These are phyloP conservation scores for Pseudonitzschia delicatissima DNA, from an alignment of 108 stramenopile genomes.

Conservation along the genomic window DNA sequence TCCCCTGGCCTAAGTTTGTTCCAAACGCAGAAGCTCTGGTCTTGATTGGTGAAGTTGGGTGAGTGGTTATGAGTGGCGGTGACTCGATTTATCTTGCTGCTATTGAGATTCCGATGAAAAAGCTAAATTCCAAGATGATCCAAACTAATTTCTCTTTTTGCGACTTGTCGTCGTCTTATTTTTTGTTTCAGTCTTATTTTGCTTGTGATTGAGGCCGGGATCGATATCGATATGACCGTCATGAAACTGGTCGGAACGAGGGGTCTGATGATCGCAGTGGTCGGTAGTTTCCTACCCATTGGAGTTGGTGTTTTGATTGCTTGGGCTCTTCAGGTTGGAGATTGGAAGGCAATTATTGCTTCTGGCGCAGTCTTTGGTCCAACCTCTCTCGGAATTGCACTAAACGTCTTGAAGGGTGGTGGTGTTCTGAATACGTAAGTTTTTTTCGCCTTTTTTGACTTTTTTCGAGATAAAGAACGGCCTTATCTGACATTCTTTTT, in stretches of 20 bases:
- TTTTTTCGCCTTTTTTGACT: neutral
- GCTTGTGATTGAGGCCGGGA: slow-evolving; percentile 77
- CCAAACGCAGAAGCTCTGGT: slow-evolving; percentile 70
- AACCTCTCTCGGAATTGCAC: slow-evolving; percentile 75
- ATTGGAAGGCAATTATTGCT: slow-evolving; percentile 56
- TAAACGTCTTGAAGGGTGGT: slow-evolving; percentile 66
- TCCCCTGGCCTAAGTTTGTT: slow-evolving; percentile 47
- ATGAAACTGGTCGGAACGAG: slow-evolving; percentile 73
- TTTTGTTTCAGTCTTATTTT: slow-evolving; percentile 44
- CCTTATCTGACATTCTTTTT: neutral
- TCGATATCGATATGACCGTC: slow-evolving; percentile 76
- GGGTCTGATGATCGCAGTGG: slow-evolving; percentile 69
- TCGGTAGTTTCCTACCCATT: slow-evolving; percentile 79
- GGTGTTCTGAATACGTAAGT: slow-evolving; percentile 69
- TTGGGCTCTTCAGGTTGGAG: slow-evolving; percentile 31
- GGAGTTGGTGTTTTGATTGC: slow-evolving; percentile 63
- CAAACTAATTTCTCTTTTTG: neutral
- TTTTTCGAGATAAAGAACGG: neutral
- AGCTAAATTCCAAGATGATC: neutral
- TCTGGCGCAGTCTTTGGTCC: slow-evolving; percentile 78
- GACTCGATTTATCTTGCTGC: neutral
- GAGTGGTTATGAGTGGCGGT: neutral
- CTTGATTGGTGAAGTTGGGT: slow-evolving; percentile 77
- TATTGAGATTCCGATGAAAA: no score
- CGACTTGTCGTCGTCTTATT: neutral